Evolutionary conservation across 345 rosid species (phyloP), one percentile per base, ranked within the genome.

Genomic region (Alliaria petiolata): DNA sequence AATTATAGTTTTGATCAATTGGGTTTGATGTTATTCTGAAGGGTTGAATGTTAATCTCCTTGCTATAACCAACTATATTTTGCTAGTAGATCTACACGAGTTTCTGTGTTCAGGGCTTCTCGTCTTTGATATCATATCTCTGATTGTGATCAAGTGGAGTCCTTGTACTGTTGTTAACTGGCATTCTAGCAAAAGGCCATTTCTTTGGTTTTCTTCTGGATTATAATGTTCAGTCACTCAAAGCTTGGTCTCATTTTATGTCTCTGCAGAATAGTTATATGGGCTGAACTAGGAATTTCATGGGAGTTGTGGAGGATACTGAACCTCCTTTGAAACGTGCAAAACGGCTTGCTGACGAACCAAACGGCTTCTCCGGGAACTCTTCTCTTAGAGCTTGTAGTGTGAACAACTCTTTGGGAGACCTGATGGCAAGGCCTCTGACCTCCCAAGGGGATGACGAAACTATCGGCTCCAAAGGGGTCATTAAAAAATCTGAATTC

Each of bases 281-380:
- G 89, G 89, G 85, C 81, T 84, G 84, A 87, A 36, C 77, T 70
- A 67, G 72, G 76, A 75, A 62, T 87, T 87, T 85, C 82, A 87
- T 87, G 92, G 89, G 89, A 82, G 86, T 81, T 79, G 80, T 72
- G 77, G 89, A 83, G 82, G 89, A 87, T 82, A 82, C 66, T 54
- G 89, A 85, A 81, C 89, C 89, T 74, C 92, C 89, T 42, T 77
- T 77, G 82, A 85, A 87, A 75, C 86, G 89, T 55, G 79, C 73
- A 0, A 87, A 84, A 76, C 69, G 70, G 70, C 76, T 79, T 30
- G 60, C 65, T 36, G 80, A 78, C 62, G 85, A 81, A 66, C 62
- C 81, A 7, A 84, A 81, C 70, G 76, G 74, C 60, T 74, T 78
- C 67, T 62, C 74, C 1, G 82, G 75, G 64, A 78, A 78, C 66